Conservation (phyloP, 192 early-diverging fungal species). For the Gigaspora rosea region DNA sequence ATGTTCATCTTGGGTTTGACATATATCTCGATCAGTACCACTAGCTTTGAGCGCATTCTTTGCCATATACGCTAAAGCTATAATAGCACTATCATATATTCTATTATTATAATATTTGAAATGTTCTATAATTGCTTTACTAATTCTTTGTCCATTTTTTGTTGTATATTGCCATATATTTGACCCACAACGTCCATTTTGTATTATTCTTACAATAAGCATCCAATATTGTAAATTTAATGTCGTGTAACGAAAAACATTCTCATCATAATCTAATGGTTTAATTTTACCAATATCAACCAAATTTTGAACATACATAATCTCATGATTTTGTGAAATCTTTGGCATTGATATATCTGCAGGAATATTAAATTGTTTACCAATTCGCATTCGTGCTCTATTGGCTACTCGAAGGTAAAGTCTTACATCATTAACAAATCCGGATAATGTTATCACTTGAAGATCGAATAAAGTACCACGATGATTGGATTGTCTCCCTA, state of each 20-base stretch:
- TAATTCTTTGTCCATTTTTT: conserved; percentile 45
- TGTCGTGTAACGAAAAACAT: conserved; percentile 39
- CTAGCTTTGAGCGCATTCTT: conserved; percentile 45
- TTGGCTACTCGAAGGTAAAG: conserved; percentile 59
- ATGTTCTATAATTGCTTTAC: conserved; percentile 48
- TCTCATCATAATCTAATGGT: neutral
- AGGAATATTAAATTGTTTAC: conserved; percentile 54
- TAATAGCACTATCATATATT: conserved; percentile 43
- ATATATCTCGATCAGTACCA: conserved; percentile 10
- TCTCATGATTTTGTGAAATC: conserved; percentile 38
- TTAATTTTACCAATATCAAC: neutral
- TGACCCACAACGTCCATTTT: conserved; percentile 50
- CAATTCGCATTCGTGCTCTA: conserved; percentile 60
- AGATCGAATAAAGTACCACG: conserved; percentile 59
- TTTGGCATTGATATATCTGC: conserved; percentile 30
- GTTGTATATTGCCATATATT: conserved; percentile 59
- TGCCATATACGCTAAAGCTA: conserved; percentile 52
- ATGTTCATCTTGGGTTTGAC: conserved; percentile 30
- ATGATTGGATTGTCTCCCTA: conserved; percentile 56
- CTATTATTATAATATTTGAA: conserved; percentile 41
- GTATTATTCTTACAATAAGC: conserved; percentile 50
- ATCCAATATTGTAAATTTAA: conserved; percentile 64
- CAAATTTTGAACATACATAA: neutral
- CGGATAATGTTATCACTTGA: conserved; percentile 55
- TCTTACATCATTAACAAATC: conserved; percentile 58